A percentile compares a stretch with the other conserved stretches of the same genome.
phyloP scores from a whole-genome alignment of 164 flowering plant genomes.

The Sextonia rubra region DNA sequence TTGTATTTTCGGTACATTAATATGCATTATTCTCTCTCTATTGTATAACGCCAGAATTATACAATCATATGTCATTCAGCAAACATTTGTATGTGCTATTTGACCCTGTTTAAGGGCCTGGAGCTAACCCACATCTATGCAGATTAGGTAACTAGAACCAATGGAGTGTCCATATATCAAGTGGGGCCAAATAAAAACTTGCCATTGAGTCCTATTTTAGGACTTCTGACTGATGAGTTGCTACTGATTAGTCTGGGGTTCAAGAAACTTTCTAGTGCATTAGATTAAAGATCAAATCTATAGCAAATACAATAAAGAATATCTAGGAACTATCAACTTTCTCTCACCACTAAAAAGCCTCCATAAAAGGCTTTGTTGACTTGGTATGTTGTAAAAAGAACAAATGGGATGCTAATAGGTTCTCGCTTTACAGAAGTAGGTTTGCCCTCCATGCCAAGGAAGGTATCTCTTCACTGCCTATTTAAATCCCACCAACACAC shows the following conservation, averaged over 20 bases:
- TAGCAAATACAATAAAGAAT: too few species aligned
- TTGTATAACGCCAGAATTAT: background rate
- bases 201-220: too few species aligned
- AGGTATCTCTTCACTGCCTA: background rate
- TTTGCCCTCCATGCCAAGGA: slow-evolving; percentile 5
- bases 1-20: too few species aligned
- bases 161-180: too few species aligned
- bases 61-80: background rate
- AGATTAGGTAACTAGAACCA: too few species aligned
- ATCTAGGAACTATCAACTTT: background rate
- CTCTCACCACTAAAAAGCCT: background rate
- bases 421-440: background rate
- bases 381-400: background rate
- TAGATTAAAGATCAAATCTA: too few species aligned
- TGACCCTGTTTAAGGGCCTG: background rate
- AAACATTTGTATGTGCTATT: background rate
- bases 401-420: background rate
- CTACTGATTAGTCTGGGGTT: too few species aligned
- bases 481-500: background rate
- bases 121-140: background rate
- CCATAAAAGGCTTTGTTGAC: background rate
- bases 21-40: too few species aligned
- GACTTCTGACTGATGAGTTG: too few species aligned
- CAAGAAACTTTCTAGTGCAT: too few species aligned
- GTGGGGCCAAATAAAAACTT: too few species aligned